phyloP scores from a whole-genome alignment of 306 rosid species.

The peach (Prunus persica) region Prunus_persica_NCBIv2 NC_034014.1:1095001-1095500 shows the following conservation, averaged over 20 bases:
- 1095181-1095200: constrained; percentile 17
- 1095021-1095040: constrained; percentile 52
- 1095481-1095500: neutral
- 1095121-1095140: constrained; percentile 11
- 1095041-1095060: constrained; percentile 38
- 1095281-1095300: neutral
- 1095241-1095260: neutral
- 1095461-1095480: neutral
- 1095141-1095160: constrained; percentile 65
- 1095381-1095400: neutral
- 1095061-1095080: constrained; percentile 34
- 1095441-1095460: neutral
- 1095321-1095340: neutral
- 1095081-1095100: constrained; percentile 18
- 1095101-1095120: constrained; percentile 14
- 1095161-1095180: neutral
- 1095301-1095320: neutral
- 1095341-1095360: neutral
- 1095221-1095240: neutral
- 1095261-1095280: neutral
- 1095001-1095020: constrained; percentile 60
- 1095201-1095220: neutral
- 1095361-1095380: neutral
- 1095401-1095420: neutral
- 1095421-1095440: neutral